Evolutionary conservation across 2,329 filamentous ascomycete species (phyloP).

Genomic region (Moelleriella libera): DNA sequence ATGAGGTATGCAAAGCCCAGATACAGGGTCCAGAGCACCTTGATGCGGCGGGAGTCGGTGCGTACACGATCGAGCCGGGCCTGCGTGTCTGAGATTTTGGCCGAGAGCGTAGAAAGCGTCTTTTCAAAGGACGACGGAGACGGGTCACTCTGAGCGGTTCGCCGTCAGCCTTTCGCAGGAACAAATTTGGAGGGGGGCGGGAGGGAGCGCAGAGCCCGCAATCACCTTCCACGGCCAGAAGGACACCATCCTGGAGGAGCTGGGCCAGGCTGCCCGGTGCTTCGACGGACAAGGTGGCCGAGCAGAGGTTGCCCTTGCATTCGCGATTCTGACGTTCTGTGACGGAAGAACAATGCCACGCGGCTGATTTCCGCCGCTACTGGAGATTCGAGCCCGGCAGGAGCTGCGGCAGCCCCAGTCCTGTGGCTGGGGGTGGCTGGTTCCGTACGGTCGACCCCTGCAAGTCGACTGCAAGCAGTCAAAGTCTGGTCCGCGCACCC

Average conservation of each 20-base stretch:
- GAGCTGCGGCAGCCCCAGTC: too few species aligned
- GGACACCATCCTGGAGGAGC: constrained; percentile 7
- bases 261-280: background rate
- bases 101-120: constrained; percentile 65
- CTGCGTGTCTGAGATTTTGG: constrained; percentile 66
- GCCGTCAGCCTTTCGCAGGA: constrained; percentile 5
- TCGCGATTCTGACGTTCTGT: background rate
- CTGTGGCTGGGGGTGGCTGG: background rate
- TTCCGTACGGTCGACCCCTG: background rate
- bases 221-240: constrained; percentile 11
- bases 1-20: constrained; percentile 82
- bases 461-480: background rate
- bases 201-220: background rate
- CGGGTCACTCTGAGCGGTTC: constrained; percentile 47
- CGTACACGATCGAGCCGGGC: constrained; percentile 60
- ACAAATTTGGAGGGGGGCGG: background rate
- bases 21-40: constrained; percentile 82
- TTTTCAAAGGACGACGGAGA: constrained; percentile 92
- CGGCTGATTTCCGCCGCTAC: too few species aligned
- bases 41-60: constrained; percentile 60
- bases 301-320: background rate
- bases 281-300: background rate
- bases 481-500: too few species aligned
- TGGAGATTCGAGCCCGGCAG: too few species aligned
- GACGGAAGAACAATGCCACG: too few species aligned